Conservation (phyloP, 768 basidiomycete genomes). For the Phallus indusiatus region DNA sequence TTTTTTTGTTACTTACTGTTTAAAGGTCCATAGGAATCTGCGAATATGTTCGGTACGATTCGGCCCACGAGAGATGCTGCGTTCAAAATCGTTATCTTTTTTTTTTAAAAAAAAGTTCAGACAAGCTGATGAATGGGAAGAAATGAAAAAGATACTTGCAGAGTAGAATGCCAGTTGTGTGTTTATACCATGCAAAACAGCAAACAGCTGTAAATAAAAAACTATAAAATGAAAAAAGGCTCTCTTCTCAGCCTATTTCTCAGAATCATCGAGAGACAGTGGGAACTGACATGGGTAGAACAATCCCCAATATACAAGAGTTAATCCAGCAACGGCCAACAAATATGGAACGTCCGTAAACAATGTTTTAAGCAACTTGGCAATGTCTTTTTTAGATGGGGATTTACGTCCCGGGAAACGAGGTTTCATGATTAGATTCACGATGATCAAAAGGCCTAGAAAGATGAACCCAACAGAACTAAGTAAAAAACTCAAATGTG, state of each 20-base stretch:
- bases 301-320: conserved; percentile 1
- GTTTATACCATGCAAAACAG: conserved; percentile 6
- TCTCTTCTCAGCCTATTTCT: too few relatives aligned
- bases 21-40: conserved; percentile 16
- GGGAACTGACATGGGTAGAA: conserved; percentile 3
- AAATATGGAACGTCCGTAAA: background rate
- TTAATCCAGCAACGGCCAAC: background rate
- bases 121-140: background rate
- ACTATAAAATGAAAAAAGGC: too few relatives aligned
- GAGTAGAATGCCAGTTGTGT: conserved; percentile 12
- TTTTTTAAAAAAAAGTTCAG: too few relatives aligned
- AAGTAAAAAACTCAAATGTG: background rate
- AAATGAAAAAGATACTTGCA: background rate
- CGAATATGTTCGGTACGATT: conserved; percentile 26
- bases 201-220: conserved; percentile 13
- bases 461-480: conserved; percentile 8
- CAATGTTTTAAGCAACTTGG: background rate
- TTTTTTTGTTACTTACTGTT: too few relatives aligned
- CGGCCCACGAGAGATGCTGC: conserved; percentile 29
- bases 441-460: conserved; percentile 14
- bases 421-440: conserved; percentile 14
- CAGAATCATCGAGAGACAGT: too few relatives aligned
- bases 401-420: conserved; percentile 10
- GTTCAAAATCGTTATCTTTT: conserved; percentile 30
- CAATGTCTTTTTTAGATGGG: background rate